Evolutionary conservation across 768 basidiomycete species (phyloP), one percentile per base, ranked within the genome.

Genomic region (Lactarius evosmus): DNA sequence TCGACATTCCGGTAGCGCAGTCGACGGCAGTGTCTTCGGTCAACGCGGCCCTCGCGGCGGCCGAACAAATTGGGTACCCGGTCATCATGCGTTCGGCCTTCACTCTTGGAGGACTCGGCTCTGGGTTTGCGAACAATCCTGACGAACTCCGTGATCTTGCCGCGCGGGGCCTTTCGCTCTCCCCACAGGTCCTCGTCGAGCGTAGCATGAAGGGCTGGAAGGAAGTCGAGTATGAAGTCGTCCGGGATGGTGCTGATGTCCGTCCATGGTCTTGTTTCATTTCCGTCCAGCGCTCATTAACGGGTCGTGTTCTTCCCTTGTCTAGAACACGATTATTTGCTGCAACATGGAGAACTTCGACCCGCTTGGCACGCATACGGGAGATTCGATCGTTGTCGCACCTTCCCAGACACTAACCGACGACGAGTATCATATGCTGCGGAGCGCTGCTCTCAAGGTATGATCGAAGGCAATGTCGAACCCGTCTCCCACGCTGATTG

Each of bases 271-370:
- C 56, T 22, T 29, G 62, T 41, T 53, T 52, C 22, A 33, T 36
- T 25, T 14, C 30, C 2, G 40, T 16, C 29, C 49, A 27, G 41
- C 30, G 29, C 56, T 32, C 27, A 29, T 27, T 60, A 55, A 65
- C 46, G 29, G 33, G 14, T 29, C 32, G 46, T 30, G 50, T 51
- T 32, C 2, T 46, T 22, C 19, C 12, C 14, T 14, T 56, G n/a
- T 50, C 19, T 71, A 93, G 91, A 97, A 98, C 80, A 98, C 95
- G 30, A 99, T 99, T 76, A 98, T 98, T 70, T 98, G 95, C 79
- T 98, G 96, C 78, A 95, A 95, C 76, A 96, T 96, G 93, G 93
- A 98, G 78, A 98, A 99, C 78, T 99, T 99, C 69, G 97, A 99
- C 73, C 97, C 97, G 40, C 89, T 98, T 64, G 97, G 97, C 67